Evolutionary conservation across 768 basidiomycete genomes (phyloP), one percentile per base, ranked within the genome.

Genomic region (Sutorius australiensis): DNA sequence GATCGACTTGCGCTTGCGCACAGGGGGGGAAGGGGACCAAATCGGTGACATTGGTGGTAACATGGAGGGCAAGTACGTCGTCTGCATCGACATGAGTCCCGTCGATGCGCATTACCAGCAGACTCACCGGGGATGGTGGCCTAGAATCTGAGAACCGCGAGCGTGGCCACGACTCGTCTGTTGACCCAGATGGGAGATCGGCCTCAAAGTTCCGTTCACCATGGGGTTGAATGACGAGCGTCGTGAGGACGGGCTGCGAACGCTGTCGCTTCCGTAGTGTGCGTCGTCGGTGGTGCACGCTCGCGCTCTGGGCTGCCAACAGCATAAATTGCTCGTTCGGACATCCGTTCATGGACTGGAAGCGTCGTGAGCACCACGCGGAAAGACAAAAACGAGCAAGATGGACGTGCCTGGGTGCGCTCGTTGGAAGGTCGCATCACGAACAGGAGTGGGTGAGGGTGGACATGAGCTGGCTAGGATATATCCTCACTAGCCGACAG

Each of bases 91-190:
- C 14, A 11, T 52, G 36, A 44, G 38, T 17, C n/a, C 5, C 3
- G 24, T 32, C 17, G 36, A 13, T 13, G 28, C 13, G 6, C 1
- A 19, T 37, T 0, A 16, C 5, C 16, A 14, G 9, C 19, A 21
- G 3, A 54, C 63, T 63, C 53, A 64, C 63, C 31, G 63, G 55
- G 4, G 57, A 57, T 9, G 57, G 6, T 0, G 63, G 32, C 27
- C 21, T 36, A 3, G 63, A 64, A 38, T 53, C 45, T 36, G 63
- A 64, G 31, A 64, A 64, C 7, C 63, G 60, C 28, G 63, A 64
- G 7, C 53, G 55, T 32, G 63, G 63, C 21, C 62, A 2, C 4
- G 24, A 24, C n/a, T n/a, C 57, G 24, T 60, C 59, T 13, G 43
- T 53, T 1, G 56, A 65, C 4, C 41, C 51, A 12, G 28, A 3